Evolutionary conservation across 768 basidiomycete genomes (phyloP).

Genomic region (Lentinula boryana): DNA sequence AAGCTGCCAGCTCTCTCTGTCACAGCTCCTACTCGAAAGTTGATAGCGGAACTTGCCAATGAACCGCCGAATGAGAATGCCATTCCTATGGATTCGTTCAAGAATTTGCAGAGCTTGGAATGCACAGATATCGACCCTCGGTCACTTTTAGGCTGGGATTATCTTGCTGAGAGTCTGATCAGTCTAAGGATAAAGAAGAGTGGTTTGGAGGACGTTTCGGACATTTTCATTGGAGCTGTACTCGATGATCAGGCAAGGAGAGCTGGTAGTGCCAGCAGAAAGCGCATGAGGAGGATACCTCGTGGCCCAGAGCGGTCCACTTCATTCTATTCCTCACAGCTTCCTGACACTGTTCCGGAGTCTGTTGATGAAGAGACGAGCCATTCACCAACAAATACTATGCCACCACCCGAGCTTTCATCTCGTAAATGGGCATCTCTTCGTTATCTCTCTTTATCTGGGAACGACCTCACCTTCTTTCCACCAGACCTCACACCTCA

Average conservation of each 20-base stretch:
- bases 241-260: constrained; percentile 68
- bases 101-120: constrained; percentile 72
- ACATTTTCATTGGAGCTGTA: constrained; percentile 74
- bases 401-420: constrained; percentile 36
- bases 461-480: constrained; percentile 78
- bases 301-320: constrained; percentile 30
- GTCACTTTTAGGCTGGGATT: constrained; percentile 78
- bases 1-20: constrained; percentile 78
- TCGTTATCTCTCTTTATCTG: constrained; percentile 68
- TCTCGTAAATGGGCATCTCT: constrained; percentile 70
- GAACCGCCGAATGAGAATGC: constrained; percentile 71
- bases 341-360: constrained; percentile 57
- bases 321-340: constrained; percentile 41
- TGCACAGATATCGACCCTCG: constrained; percentile 81
- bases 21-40: constrained; percentile 54
- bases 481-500: constrained; percentile 61
- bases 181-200: constrained; percentile 74
- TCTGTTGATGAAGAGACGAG: constrained; percentile 20
- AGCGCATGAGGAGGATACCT: constrained; percentile 39
- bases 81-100: constrained; percentile 79
- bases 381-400: constrained; percentile 7
- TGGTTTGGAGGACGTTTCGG: constrained; percentile 75
- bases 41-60: constrained; percentile 61
- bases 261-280: constrained; percentile 44
- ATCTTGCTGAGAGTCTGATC: constrained; percentile 59